These are phyloP conservation scores for Dionaea muscipula DNA, from an alignment of 179 eudicot species.

Conservation along the genomic window DNA sequence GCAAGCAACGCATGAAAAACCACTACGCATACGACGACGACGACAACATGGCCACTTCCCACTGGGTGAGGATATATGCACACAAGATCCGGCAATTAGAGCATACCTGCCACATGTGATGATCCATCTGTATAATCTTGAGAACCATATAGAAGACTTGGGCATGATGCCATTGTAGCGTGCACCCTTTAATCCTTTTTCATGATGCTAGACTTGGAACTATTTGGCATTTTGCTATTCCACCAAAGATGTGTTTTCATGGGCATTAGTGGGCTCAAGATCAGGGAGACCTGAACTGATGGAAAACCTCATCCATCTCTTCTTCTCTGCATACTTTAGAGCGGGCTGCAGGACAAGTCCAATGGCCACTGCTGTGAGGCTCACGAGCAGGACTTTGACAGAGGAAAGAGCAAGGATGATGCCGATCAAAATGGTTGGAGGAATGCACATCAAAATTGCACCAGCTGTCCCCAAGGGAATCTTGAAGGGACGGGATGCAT, in stretches of 20 bases:
- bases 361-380: slow-evolving; percentile 25
- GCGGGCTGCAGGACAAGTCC: slow-evolving; percentile 34
- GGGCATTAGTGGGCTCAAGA: slow-evolving; percentile 12
- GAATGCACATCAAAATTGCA: slow-evolving; percentile 31
- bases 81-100: too few relatives aligned
- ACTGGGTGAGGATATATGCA: too few relatives aligned
- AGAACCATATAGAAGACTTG: too few relatives aligned
- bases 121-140: too few relatives aligned
- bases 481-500: slow-evolving; percentile 29
- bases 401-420: slow-evolving; percentile 37
- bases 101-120: too few relatives aligned
- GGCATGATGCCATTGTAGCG: too few relatives aligned
- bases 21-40: too few relatives aligned
- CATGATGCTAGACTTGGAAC: too few relatives aligned
- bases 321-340: slow-evolving; percentile 26
- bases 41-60: too few relatives aligned
- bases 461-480: slow-evolving; percentile 30
- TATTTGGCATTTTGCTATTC: slow-evolving; percentile 26
- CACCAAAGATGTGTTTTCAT: slow-evolving; percentile 19
- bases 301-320: slow-evolving; percentile 30
- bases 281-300: slow-evolving; percentile 27
- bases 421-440: slow-evolving; percentile 32
- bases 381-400: slow-evolving; percentile 35
- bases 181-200: too few relatives aligned
- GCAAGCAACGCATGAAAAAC: too few relatives aligned